Evolutionary conservation across 768 basidiomycete species (phyloP), one percentile per base, ranked within the genome.

Genomic region (Lactarius vividus): DNA sequence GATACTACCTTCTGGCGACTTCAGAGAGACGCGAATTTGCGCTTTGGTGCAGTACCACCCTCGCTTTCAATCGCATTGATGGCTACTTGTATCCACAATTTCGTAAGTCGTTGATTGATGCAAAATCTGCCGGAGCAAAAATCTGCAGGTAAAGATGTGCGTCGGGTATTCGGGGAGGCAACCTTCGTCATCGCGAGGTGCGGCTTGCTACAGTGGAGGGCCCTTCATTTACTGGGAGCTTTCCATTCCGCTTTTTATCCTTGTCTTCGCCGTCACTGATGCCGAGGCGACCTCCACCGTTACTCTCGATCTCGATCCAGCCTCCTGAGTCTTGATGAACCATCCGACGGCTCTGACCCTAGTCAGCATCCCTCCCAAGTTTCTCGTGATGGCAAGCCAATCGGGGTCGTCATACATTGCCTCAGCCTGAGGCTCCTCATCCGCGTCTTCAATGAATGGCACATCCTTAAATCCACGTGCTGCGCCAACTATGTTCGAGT

Each of bases 191-290:
- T 94, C 1, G 91, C 91, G 91, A 91, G 67, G 82, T 75, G 18
- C 83, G 79, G 15, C 74, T 77, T 8, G 76, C 68, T 61, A 72
- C 72, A 5, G 72, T 74, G 15, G 71, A 60, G 6, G 66, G 62
- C n/a, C 69, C 71, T 18, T 59, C 69, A 42, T 73, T 73, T 18
- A 52, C 62, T 60, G 72, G 69, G 11, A 44, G 71, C 29, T 72
- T 70, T 18, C 62, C 66, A n/a, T 59, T 40, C 9, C 39, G 59
- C 62, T 69, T 71, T 23, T 74, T 80, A 28, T 75, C 78, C 64
- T 88, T 88, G 72, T 92, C 92, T 49, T 96, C 96, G 71, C 89
- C 92, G 71, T 97, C 96, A 63, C 88, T 91, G 62, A 97, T 81
- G n/a, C 84, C 82, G 29, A 98, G 76, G 61, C 89, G 82, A 16